These are phyloP conservation scores for Xylaria venustula DNA, from an alignment of 495 filamentous ascomycete species.

Conservation along the genomic window DNA sequence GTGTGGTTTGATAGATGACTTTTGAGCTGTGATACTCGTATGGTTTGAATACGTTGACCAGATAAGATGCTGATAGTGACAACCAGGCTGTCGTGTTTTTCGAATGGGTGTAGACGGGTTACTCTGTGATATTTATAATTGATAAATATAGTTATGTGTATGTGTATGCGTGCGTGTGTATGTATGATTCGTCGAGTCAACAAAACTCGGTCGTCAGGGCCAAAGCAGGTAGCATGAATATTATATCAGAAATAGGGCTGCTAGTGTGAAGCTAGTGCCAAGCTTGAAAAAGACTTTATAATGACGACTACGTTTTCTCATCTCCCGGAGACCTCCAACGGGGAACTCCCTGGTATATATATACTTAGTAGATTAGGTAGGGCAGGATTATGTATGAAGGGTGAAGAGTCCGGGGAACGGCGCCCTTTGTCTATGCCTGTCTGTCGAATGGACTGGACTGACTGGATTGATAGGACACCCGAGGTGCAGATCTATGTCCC, in stretches of 20 bases:
- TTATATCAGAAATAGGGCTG: background rate
- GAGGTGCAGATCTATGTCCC: background rate
- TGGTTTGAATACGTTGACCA: background rate
- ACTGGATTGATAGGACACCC: background rate
- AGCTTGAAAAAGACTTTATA: background rate
- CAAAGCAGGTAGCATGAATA: too few relatives aligned
- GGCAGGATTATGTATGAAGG: background rate
- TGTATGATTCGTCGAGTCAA: background rate
- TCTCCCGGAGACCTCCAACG: too few relatives aligned
- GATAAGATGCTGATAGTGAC: background rate
- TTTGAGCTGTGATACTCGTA: background rate
- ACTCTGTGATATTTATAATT: background rate
- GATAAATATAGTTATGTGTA: too few relatives aligned
- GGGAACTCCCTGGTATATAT: too few relatives aligned
- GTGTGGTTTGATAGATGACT: background rate
- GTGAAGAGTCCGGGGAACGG: conserved; percentile 3
- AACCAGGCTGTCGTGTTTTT: background rate
- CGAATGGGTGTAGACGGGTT: background rate
- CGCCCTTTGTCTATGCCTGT: background rate
- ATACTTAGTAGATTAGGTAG: too few relatives aligned
- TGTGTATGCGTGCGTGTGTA: too few relatives aligned
- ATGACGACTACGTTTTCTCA: conserved; percentile 2
- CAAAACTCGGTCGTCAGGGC: too few relatives aligned
- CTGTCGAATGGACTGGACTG: background rate
- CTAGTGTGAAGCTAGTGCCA: background rate